Percentiles rank a stretch among this genome's conserved stretches.
Evolutionary conservation across 2,329 filamentous ascomycete species (phyloP).

Genomic region (Exutisphaerella laricina): DNA sequence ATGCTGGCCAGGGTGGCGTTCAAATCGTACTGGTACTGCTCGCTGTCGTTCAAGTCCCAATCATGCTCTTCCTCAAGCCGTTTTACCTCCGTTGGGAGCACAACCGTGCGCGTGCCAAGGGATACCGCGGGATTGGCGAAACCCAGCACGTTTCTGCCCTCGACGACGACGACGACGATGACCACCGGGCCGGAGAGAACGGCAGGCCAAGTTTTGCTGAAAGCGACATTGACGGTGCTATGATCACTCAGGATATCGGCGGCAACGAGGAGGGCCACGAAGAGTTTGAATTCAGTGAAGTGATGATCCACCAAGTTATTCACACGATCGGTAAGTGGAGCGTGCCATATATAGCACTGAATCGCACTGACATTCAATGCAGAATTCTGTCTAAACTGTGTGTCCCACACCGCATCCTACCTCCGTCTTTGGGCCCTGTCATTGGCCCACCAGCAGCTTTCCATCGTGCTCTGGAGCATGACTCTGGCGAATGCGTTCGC

Average conservation of each 20-base stretch:
- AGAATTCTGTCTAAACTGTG: constrained; percentile 99
- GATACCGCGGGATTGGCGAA: constrained; percentile 91
- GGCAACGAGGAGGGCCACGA: constrained; percentile 75
- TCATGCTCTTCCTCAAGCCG: constrained; percentile 90
- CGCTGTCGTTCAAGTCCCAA: constrained; percentile 79
- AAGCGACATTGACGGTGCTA: constrained; percentile 70
- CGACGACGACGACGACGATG: constrained; percentile 76
- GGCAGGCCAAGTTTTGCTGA: constrained; percentile 64
- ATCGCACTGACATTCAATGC: constrained; percentile 14
- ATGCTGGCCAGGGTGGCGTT: constrained; percentile 67
- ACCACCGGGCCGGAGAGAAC: constrained; percentile 50
- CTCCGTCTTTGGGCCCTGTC: constrained; percentile 97
- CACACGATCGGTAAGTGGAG: constrained; percentile 81
- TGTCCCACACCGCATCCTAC: constrained; percentile 97
- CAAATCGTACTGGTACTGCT: constrained; percentile 75
- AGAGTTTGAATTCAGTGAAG: constrained; percentile 94
- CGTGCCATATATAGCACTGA: neutral
- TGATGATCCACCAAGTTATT: constrained; percentile 99
- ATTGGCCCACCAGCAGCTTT: constrained; percentile 95
- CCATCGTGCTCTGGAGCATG: constrained; percentile 94
- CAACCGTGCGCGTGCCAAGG: constrained; percentile 77
- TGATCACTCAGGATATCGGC: constrained; percentile 78
- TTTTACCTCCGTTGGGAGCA: constrained; percentile 92
- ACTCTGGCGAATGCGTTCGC: constrained; percentile 74
- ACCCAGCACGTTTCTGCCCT: constrained; percentile 80